A percentile compares a stretch with the other conserved stretches of the same genome.
Conservation (phyloP, 371 early-diverging fungal species). For the Syncephalastrum sp. region DNA sequence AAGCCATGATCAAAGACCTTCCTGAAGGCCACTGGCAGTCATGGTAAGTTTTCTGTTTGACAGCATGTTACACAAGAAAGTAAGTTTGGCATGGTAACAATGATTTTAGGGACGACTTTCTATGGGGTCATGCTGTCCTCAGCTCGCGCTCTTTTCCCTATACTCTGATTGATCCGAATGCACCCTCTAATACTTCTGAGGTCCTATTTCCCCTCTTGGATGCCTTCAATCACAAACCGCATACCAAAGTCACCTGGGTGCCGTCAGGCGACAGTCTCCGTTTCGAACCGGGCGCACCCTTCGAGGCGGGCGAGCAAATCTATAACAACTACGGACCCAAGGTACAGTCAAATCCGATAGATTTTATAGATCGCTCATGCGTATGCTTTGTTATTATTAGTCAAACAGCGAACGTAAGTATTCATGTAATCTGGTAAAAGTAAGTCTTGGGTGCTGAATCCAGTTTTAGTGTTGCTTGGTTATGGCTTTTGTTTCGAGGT, state of each 20-base stretch:
- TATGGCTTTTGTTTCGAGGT: constrained; percentile 67
- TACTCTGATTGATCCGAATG: constrained; percentile 37
- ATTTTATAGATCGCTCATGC: too few species aligned
- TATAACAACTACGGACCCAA: constrained; percentile 73
- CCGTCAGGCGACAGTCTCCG: constrained; percentile 30
- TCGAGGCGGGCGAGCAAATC: constrained; percentile 46
- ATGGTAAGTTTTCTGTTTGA: constrained; percentile 27
- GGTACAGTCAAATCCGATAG: constrained; percentile 19
- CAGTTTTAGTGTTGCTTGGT: constrained; percentile 43
- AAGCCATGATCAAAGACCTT: constrained; percentile 24
- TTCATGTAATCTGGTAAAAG: constrained; percentile 20
- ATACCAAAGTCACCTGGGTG: constrained; percentile 53
- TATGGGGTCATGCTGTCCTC: constrained; percentile 59
- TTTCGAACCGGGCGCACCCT: constrained; percentile 34
- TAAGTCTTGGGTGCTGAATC: not conserved
- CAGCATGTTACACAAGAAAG: constrained; percentile 4
- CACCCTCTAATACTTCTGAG: constrained; percentile 26
- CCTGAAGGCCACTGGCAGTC: constrained; percentile 21
- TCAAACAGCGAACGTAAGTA: constrained; percentile 70
- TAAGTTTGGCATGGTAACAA: constrained; percentile 1
- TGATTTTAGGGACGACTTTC: constrained; percentile 46
- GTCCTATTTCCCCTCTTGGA: constrained; percentile 59
- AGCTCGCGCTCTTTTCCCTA: constrained; percentile 65
- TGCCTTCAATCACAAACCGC: constrained; percentile 57
- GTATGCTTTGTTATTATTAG: constrained; percentile 9